Base-by-base conservation (phyloP, 345 rosid species). In the Luvunga scandens region DNA sequence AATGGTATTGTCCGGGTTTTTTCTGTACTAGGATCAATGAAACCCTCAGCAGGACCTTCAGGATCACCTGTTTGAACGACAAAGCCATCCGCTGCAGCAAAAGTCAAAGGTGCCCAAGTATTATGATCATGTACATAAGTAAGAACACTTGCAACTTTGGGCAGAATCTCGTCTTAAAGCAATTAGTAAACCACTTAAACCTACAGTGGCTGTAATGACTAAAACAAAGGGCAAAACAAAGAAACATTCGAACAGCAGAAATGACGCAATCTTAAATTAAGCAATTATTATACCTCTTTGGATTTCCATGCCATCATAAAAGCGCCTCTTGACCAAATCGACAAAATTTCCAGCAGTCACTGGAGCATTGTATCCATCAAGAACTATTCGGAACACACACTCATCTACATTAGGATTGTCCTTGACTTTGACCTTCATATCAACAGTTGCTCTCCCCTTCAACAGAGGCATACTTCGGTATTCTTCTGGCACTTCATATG, bases 1-100 rank as follows among this genome's bases (percentile, higher is more conserved):
- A 96, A 86, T 30, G 99, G 98, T 73, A 94, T 76, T 9, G 95
- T 91, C 66, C 98, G 87, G 45, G 85, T 83, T 86, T 96, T 94
- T 88, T 89, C 98, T 1, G 99, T 94, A 83, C 97, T 92, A 50
- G 99, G 98, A 84, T 94, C 99, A 64, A 92, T 91, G 80, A 96
- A 96, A 71, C 98, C 97, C 73, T 92, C 98, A 1, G 98, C 95
- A 38, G 98, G 99, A 72, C 99, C 99, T 65, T 88, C 95, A n/a
- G 99, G 99, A 90, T 96, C 99, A 63, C 98, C 98, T 12, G 98
- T 96, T 85, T 96, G 99, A 61, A 96, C 97, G 76, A 96, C 99
- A 83, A 96, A 96, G 27, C 99, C 99, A 88, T 96, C 99, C 81
- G 97, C 99, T 96, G 92, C 86, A 83, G 71, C 75, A 56, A 65